Conservation (phyloP, 345 rosid species). For the Trapa incisa region DNA sequence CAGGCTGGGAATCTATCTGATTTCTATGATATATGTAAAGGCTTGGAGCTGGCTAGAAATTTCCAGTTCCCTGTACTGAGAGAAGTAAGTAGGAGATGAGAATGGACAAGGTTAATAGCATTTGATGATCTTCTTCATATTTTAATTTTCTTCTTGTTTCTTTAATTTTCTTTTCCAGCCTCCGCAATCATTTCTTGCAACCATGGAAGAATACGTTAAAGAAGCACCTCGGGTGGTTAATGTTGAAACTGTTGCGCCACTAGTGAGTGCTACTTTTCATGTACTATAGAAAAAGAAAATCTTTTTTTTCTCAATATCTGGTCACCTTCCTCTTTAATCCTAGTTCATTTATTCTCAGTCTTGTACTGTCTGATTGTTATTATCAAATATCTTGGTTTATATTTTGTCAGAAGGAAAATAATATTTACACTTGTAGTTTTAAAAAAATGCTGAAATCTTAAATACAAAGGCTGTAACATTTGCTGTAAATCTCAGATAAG, state of each 20-base stretch:
- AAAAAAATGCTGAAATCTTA: no score
- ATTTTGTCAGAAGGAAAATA: no score
- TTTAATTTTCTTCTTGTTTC: not conserved
- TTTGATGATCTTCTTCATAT: not conserved
- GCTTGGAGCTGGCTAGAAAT: conserved; percentile 96
- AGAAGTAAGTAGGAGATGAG: conserved; percentile 40
- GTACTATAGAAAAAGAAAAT: not conserved
- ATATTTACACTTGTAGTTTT: no score
- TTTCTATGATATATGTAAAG: conserved; percentile 89
- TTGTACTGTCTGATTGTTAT: no score
- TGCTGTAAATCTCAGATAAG: no score
- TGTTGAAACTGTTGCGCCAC: conserved; percentile 51
- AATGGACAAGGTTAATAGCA: not conserved
- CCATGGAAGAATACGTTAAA: conserved; percentile 96
- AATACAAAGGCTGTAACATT: no score
- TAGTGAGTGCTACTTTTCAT: conserved; percentile 36
- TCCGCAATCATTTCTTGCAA: conserved; percentile 81
- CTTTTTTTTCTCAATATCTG: no score
- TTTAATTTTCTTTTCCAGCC: conserved; percentile 37
- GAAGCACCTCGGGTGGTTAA: conserved; percentile 87
- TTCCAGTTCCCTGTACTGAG: conserved; percentile 89
- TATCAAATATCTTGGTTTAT: no score
- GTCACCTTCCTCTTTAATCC: no score
- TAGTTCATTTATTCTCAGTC: no score
- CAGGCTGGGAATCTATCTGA: conserved; percentile 91